These are phyloP conservation scores for Tardiomyces blankii DNA, from an alignment of 1,139 yeast genomes.

Conservation along the genomic window DNA sequence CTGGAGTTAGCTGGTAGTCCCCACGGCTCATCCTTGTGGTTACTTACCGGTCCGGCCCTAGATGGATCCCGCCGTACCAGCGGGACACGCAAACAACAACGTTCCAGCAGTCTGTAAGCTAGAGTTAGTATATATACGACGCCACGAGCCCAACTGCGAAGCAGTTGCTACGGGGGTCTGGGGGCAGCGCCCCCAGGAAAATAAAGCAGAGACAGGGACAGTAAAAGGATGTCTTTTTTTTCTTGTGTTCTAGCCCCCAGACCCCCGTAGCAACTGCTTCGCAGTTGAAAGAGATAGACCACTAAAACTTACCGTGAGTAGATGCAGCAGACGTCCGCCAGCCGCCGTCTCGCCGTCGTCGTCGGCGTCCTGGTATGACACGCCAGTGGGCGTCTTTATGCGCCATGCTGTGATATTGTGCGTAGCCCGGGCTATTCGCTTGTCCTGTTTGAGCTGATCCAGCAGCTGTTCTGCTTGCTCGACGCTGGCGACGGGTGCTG, in stretches of 20 bases:
- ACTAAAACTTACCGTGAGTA: conserved; percentile 41
- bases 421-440: conserved; percentile 52
- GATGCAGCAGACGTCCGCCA: conserved; percentile 76
- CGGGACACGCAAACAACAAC: conserved; percentile 80
- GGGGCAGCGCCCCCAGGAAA: too few species aligned
- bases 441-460: conserved; percentile 46
- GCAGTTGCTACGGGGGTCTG: too few species aligned
- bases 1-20: neutral
- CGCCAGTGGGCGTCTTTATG: conserved; percentile 42
- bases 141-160: too few species aligned
- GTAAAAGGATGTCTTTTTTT: too few species aligned
- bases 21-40: neutral
- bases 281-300: too few species aligned
- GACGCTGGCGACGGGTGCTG: conserved; percentile 43
- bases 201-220: too few species aligned
- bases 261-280: too few species aligned
- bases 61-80: conserved; percentile 89
- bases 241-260: too few species aligned
- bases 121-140: neutral
- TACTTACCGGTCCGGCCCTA: conserved; percentile 61
- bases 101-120: conserved; percentile 45
- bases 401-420: conserved; percentile 89
- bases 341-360: conserved; percentile 99
- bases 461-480: conserved; percentile 52
- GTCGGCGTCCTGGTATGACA: conserved; percentile 71